Evolutionary conservation across 225 moss, liverwort and hornwort species (phyloP).

Genomic region (Polytrichum commune): DNA sequence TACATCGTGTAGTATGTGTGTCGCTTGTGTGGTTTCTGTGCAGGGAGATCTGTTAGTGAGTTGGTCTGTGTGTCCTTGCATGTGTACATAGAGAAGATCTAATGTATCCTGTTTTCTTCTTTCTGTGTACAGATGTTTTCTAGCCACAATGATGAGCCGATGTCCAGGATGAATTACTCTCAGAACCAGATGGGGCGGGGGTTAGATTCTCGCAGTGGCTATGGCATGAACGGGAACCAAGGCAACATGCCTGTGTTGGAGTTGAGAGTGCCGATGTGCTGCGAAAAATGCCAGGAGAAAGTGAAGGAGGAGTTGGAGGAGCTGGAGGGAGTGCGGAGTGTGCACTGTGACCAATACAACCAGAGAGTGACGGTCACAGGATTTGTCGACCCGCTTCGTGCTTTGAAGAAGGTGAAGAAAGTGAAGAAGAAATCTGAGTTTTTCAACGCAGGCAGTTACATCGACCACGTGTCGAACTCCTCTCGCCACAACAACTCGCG

Average conservation of each 20-base stretch:
- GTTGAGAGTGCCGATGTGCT: conserved; percentile 54
- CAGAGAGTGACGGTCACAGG: conserved; percentile 41
- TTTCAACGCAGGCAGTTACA: conserved; percentile 28
- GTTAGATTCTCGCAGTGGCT: conserved; percentile 6
- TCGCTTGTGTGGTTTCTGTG: too few species aligned
- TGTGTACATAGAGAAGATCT: too few species aligned
- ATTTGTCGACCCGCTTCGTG: conserved; percentile 31
- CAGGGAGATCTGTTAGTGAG: too few species aligned
- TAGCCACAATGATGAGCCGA: conserved; percentile 22
- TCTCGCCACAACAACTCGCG: background rate
- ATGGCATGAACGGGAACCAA: conserved; percentile 6
- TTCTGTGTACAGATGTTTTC: conserved; percentile 30
- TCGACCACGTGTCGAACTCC: background rate
- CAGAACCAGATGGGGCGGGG: conserved; percentile 14
- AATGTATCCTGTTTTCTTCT: too few species aligned
- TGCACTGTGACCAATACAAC: conserved; percentile 34
- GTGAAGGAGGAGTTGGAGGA: conserved; percentile 49
- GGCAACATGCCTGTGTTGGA: conserved; percentile 28
- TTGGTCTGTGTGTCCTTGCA: too few species aligned
- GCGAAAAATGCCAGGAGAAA: conserved; percentile 53
- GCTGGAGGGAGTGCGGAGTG: conserved; percentile 30
- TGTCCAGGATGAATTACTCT: conserved; percentile 16
- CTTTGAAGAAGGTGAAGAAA: conserved; percentile 41
- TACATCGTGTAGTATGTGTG: too few species aligned
- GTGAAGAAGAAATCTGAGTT: conserved; percentile 51